Conservation (phyloP, 352 stramenopile genomes). For the Phytophthora hibernalis region DNA sequence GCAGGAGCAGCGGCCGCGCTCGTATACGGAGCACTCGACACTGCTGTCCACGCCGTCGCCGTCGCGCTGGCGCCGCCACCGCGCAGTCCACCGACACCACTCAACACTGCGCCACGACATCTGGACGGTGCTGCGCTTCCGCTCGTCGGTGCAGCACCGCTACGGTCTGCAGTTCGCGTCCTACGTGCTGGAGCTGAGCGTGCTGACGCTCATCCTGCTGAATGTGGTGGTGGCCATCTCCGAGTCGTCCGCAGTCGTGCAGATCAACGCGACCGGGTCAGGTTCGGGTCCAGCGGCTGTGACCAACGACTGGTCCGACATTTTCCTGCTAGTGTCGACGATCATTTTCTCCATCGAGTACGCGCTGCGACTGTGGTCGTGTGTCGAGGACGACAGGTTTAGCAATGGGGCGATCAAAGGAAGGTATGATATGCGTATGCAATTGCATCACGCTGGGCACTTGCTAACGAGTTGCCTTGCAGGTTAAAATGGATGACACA, state of each 20-base stretch:
- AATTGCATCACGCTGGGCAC: not conserved
- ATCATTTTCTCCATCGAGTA: conserved; percentile 74
- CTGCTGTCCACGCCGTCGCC: conserved; percentile 34
- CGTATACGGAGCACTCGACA: conserved; percentile 41
- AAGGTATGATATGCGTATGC: conserved; percentile 27
- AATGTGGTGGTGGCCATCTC: conserved; percentile 69
- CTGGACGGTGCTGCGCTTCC: conserved; percentile 70
- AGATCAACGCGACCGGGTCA: conserved; percentile 10
- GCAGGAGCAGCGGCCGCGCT: conserved; percentile 25
- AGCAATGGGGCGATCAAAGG: conserved; percentile 40
- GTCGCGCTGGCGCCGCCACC: conserved; percentile 20
- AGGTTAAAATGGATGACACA: conserved; percentile 67
- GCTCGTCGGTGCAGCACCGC: conserved; percentile 50
- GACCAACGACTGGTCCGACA: conserved; percentile 46
- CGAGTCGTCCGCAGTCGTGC: conserved; percentile 41
- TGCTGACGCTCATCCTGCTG: conserved; percentile 64
- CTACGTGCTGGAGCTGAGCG: conserved; percentile 57
- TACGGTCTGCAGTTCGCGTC: conserved; percentile 58
- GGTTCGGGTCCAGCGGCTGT: conserved; percentile 4
- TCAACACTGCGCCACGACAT: conserved; percentile 53
- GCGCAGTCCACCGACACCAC: not conserved
- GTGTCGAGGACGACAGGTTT: conserved; percentile 64
- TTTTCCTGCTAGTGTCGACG: conserved; percentile 63
- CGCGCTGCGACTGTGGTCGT: conserved; percentile 63
- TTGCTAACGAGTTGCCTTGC: conserved; percentile 8